These are phyloP conservation scores for Ramalina intermedia DNA, from an alignment of 495 filamentous ascomycete genomes.

Conservation along the genomic window DNA sequence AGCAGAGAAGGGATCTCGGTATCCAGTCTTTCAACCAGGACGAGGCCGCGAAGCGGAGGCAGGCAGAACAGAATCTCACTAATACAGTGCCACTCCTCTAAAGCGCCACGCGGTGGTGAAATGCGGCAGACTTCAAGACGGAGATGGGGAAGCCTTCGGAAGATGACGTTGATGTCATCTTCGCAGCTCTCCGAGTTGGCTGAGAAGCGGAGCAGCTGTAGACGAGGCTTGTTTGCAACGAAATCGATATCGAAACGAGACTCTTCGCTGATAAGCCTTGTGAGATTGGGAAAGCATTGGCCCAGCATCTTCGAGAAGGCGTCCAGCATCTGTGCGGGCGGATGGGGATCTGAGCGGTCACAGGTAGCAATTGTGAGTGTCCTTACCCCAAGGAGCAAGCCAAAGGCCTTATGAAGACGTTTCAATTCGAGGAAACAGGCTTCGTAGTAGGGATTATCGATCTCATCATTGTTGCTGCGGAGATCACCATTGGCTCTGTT, in stretches of 20 bases:
- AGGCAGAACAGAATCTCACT: not conserved
- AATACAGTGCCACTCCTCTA: conserved; percentile 3
- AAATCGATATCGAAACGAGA: conserved; percentile 6
- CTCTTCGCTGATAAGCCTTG: conserved; percentile 4
- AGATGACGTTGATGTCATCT: conserved; percentile 3
- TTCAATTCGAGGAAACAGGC: conserved; percentile 13
- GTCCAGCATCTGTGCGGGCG: conserved; percentile 6
- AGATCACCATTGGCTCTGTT: conserved; percentile 2
- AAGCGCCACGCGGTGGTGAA: not conserved
- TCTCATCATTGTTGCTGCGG: not conserved
- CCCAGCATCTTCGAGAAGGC: conserved; percentile 11
- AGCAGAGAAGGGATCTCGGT: conserved; percentile 1
- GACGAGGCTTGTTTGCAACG: conserved; percentile 5
- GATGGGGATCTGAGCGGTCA: conserved; percentile 7
- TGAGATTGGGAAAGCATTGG: conserved; percentile 9
- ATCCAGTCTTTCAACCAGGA: conserved; percentile 3
- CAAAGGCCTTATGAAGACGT: conserved; percentile 6
- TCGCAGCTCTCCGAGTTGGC: conserved; percentile 5
- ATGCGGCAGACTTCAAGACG: conserved; percentile 10
- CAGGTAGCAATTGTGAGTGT: conserved; percentile 11
- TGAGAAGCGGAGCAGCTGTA: conserved; percentile 10
- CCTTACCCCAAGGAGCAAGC: conserved; percentile 7
- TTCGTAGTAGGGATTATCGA: conserved; percentile 14
- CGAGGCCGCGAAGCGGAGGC: conserved; percentile 1
- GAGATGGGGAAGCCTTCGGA: conserved; percentile 5